Conservation (phyloP, 1,284 basidiomycete genomes). For the Fomitiporia mediterranea region DNA sequence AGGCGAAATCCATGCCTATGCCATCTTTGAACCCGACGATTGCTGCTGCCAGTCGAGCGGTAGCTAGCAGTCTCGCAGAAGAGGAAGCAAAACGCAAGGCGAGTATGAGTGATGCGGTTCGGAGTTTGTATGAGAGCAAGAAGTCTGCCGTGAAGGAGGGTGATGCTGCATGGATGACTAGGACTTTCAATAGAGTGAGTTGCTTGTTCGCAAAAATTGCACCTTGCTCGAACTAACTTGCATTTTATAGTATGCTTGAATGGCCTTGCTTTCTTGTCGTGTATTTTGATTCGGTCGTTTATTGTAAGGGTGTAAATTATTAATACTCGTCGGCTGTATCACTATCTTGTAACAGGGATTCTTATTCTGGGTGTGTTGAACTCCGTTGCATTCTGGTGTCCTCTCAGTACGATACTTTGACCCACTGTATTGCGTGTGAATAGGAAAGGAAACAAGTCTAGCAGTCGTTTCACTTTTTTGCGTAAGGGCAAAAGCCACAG, state of each 20-base stretch:
- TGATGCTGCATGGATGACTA: conserved; percentile 65
- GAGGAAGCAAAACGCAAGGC: conserved; percentile 75
- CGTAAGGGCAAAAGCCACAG: too few relatives aligned
- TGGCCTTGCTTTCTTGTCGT: not conserved
- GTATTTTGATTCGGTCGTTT: too few relatives aligned
- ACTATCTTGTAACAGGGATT: too few relatives aligned
- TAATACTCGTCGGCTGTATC: too few relatives aligned
- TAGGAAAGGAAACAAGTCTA: too few relatives aligned
- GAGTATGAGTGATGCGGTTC: conserved; percentile 70
- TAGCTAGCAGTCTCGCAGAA: conserved; percentile 56
- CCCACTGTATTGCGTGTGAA: too few relatives aligned
- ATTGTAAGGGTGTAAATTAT: too few relatives aligned
- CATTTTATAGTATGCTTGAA: not conserved
- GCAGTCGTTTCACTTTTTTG: too few relatives aligned
- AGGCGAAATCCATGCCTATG: conserved; percentile 40
- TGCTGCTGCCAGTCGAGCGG: conserved; percentile 53
- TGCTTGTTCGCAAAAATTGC: too few relatives aligned
- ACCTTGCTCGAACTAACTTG: not conserved
- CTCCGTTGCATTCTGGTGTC: too few relatives aligned
- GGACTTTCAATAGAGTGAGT: conserved; percentile 78
- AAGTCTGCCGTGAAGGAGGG: conserved; percentile 55
- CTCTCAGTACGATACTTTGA: too few relatives aligned
- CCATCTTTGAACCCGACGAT: conserved; percentile 48
- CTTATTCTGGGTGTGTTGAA: too few relatives aligned
- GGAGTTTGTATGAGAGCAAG: conserved; percentile 58